Percentiles rank a stretch among this genome's conserved stretches.
These are phyloP conservation scores for Mycena kentingensis DNA, from an alignment of 768 basidiomycete species.

Conservation along the genomic window DNA sequence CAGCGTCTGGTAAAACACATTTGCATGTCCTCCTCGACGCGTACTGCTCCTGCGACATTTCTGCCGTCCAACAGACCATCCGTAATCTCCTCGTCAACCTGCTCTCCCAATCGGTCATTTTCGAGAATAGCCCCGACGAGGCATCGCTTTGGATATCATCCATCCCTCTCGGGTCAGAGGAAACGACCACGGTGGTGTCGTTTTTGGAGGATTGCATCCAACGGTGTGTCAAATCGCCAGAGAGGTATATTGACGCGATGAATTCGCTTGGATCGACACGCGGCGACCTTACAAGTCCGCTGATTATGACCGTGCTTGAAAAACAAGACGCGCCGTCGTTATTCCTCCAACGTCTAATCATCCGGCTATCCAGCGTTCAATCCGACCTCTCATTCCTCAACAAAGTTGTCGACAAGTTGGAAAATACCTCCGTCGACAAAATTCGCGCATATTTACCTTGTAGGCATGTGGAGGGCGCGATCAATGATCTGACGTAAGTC, in stretches of 20 bases:
- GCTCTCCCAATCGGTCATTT: constrained; percentile 74
- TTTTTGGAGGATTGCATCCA: constrained; percentile 90
- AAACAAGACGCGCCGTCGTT: constrained; percentile 69
- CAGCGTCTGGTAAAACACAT: constrained; percentile 58
- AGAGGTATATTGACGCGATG: constrained; percentile 81
- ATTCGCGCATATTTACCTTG: constrained; percentile 29
- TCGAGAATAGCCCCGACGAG: constrained; percentile 76
- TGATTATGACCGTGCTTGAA: constrained; percentile 80
- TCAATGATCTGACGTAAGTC: constrained; percentile 31
- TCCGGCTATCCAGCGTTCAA: constrained; percentile 59
- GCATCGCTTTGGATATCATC: constrained; percentile 72
- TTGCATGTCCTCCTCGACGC: constrained; percentile 73
- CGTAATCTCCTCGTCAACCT: constrained; percentile 58
- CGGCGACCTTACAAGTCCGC: constrained; percentile 60
- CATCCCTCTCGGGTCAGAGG: constrained; percentile 58
- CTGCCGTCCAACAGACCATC: constrained; percentile 52
- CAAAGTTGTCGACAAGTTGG: constrained; percentile 38
- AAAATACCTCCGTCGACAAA: too few relatives aligned
- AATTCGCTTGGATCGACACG: constrained; percentile 36
- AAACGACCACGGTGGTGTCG: constrained; percentile 53
- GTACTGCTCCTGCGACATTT: constrained; percentile 50
- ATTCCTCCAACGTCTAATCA: constrained; percentile 66
- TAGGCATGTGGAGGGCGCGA: background rate
- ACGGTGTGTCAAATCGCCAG: constrained; percentile 79
- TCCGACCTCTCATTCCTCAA: constrained; percentile 44